phyloP scores from a whole-genome alignment of 2,329 filamentous ascomycete genomes.

The Microdochium trichocladiopsis region DNA sequence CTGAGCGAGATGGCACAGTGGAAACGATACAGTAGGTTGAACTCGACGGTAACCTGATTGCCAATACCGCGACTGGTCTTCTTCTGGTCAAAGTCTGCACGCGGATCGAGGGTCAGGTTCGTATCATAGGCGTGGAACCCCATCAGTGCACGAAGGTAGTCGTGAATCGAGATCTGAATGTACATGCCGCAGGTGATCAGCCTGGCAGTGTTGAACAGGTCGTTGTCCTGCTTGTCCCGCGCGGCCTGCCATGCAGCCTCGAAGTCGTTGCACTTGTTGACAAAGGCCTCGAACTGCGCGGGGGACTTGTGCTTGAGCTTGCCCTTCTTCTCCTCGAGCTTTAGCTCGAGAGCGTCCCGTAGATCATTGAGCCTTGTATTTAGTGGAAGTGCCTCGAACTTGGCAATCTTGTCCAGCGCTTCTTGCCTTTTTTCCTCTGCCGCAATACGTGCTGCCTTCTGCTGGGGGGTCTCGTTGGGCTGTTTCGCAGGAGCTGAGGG shows the following conservation, averaged over 20 bases:
- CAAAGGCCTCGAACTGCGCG: slow-evolving; percentile 2
- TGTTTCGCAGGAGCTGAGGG: background rate
- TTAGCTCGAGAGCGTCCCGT: background rate
- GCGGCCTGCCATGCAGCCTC: slow-evolving; percentile 7
- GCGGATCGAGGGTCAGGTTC: slow-evolving; percentile 57
- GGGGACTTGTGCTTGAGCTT: background rate
- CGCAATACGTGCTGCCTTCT: slow-evolving; percentile 13
- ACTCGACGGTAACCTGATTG: slow-evolving; percentile 62
- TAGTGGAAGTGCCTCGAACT: slow-evolving; percentile 1
- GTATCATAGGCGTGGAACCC: slow-evolving; percentile 52
- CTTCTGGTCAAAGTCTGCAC: slow-evolving; percentile 40
- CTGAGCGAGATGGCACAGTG: slow-evolving; percentile 53
- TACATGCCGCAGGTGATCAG: slow-evolving; percentile 47
- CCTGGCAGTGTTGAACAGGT: slow-evolving; percentile 49
- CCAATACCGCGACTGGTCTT: slow-evolving; percentile 49
- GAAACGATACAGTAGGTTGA: slow-evolving; percentile 61
- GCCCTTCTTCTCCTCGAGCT: background rate
- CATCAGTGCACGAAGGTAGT: slow-evolving; percentile 55
- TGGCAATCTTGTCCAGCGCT: slow-evolving; percentile 12
- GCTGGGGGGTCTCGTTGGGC: slow-evolving; percentile 13
- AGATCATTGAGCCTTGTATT: background rate
- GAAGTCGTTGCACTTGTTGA: slow-evolving; percentile 4
- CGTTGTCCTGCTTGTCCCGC: slow-evolving; percentile 36
- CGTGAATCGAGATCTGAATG: slow-evolving; percentile 47
- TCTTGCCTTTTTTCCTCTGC: background rate